Base-by-base conservation (phyloP, 1,284 basidiomycete genomes). In the Cutaneotrichosporon sp. region DNA sequence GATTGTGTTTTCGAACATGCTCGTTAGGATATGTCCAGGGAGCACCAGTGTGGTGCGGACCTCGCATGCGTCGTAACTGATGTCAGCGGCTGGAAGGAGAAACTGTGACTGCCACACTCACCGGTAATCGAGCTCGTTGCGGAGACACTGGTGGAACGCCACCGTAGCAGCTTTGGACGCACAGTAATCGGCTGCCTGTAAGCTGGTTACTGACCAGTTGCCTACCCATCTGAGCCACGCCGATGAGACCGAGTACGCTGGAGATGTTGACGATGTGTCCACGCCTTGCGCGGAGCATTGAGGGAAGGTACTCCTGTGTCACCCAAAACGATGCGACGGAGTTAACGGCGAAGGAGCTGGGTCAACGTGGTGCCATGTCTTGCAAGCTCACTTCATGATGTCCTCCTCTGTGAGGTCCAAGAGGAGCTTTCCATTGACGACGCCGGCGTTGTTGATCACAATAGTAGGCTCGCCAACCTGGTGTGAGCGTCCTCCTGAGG, bases 401-500 rank as follows among this genome's bases (percentile, higher is more conserved):
- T 97, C 92, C 39, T 82, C 79, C 1, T 86, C 79, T 1, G 77
- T 78, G 46, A 97, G 78, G 65, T 93, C 90, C 4, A 92, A 75
- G 22, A 97, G 76, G 0, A 85, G 77, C 66, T 90, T 92, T 26
- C 92, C 91, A 72, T 92, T 86, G 27, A 89, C 88, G 49, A 97
- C 83, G n/a, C 92, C 94, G 1, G 94, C 94, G 66, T 97, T 97
- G 76, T 97, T 97, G 65, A 98, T 79, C 14, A 98, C 75, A 27
- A 97, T 81, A 0, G 94, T 94, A 1, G 91, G 88, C 49, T 87
- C 80, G 6, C 91, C 91, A 49, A 93, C 78, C 88, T 91, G 63
- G n/a, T 22, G 46, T 42, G 17, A 44, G 39, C n/a, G n/a, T n/a
- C n/a, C n/a, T n/a, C n/a, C n/a, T 22, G 14, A 14, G 12, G 11